Evolutionary conservation across 768 basidiomycete genomes (phyloP), one percentile per base, ranked within the genome.

Genomic region (Tephrocybe rancida): DNA sequence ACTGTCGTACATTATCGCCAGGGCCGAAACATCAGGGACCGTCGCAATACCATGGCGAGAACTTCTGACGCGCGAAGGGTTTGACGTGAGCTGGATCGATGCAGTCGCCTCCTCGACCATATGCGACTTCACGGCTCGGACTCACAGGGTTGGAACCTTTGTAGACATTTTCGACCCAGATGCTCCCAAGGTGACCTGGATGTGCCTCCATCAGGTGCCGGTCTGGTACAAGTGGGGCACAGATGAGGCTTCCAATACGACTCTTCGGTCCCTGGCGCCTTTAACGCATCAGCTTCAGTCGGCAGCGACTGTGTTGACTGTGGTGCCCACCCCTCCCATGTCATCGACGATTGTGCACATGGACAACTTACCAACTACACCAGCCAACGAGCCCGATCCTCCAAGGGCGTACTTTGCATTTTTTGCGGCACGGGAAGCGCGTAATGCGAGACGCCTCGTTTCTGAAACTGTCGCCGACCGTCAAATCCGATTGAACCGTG

Each of bases 171-270:
- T 30, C 5, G 21, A 14, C 1, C 13, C 25, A n/a, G 35, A 53
- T 18, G 19, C 24, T 1, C 39, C 48, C 2, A 1, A 37, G 2
- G 39, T 58, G 1, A 19, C 3, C 25, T 55, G 54, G 54, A 45
- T 38, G 25, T 27, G 25, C 14, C 2, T 37, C 18, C 44, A 26
- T 4, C n/a, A 46, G 18, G 21, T 58, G 13, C 53, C 57, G 19
- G 52, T 58, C 9, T 58, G 57, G 57, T 58, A 58, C 21, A 3
- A n/a, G 24, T 58, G 52, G 57, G 48, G 44, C 19, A 5, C 4
- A 16, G 7, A 29, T 11, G 50, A 56, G 30, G 18, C 11, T 18
- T 14, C 16, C 0, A 34, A 16, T 10, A 9, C 35, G 2, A 25
- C 48, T 11, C 24, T 37, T 29, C 14, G 16, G 25, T 13, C 18